Percentiles rank a stretch among this genome's conserved stretches.
These are phyloP conservation scores for Aspergillus fijiensis DNA, from an alignment of 2,329 filamentous ascomycete genomes.

Conservation along the genomic window DNA sequence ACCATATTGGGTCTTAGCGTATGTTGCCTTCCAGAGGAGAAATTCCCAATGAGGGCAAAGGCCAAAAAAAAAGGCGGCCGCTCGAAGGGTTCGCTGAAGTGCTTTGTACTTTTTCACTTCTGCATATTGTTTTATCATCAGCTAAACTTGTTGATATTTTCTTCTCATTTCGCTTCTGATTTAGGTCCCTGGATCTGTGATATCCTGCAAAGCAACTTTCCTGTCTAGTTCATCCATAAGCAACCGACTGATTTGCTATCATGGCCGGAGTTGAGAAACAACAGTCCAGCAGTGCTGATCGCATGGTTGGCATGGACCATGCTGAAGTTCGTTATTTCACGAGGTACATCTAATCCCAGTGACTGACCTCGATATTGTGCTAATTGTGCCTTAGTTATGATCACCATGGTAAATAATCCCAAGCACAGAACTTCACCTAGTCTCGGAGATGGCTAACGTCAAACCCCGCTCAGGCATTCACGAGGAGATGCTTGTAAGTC, in stretches of 20 bases:
- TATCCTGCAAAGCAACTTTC: background rate
- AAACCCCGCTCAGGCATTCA: conserved; percentile 70
- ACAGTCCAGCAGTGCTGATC: conserved; percentile 43
- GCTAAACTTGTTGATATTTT: background rate
- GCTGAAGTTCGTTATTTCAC: conserved; percentile 99
- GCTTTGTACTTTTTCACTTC: conserved; percentile 8
- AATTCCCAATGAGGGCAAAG: conserved; percentile 30
- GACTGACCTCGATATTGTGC: conserved; percentile 10
- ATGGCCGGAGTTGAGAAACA: conserved; percentile 32
- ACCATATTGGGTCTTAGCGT: conserved; percentile 14
- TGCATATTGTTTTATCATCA: background rate
- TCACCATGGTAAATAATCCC: conserved; percentile 75
- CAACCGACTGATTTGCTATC: conserved; percentile 15
- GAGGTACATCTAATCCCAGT: conserved; percentile 59
- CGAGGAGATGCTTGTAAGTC: conserved; percentile 93
- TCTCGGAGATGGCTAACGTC: conserved; percentile 24
- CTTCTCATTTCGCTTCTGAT: background rate
- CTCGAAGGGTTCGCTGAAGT: conserved; percentile 20
- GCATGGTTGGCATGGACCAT: conserved; percentile 69
- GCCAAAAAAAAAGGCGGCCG: conserved; percentile 30
- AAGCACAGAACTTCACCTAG: conserved; percentile 17
- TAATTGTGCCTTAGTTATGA: conserved; percentile 69
- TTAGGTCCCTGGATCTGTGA: background rate
- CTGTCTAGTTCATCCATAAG: background rate
- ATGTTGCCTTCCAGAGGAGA: conserved; percentile 18